Evolutionary conservation across 2,329 filamentous ascomycete genomes (phyloP), one percentile per base, ranked within the genome.

Genomic region (Colletotrichum acutatum): DNA sequence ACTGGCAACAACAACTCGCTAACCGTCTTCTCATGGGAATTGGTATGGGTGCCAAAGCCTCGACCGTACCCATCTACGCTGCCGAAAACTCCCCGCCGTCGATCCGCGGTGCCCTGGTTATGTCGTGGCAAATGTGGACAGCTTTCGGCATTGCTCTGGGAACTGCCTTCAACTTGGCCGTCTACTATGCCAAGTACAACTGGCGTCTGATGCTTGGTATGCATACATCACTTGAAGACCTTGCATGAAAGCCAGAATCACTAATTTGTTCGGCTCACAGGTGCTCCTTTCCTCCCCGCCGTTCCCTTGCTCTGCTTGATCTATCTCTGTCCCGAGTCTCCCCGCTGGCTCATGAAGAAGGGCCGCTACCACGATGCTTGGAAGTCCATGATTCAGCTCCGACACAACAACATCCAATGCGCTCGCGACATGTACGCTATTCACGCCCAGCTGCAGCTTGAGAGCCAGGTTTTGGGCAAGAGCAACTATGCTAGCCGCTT

Each of bases 51-150:
- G 86, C 89, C 16, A 93, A 93, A 78, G 88, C 89, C 6, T 88
- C 88, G 0, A 90, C 87, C 0, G 90, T 92, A 0, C 93, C 94
- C 0, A 90, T 95, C 34, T 95, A 94, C 76, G 91, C 92, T 0
- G 93, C 93, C 1, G 93, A 95, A 79, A 93, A 90, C 62, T 87
- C 91, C 0, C 93, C 93, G 0, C 90, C 92, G 2, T 80, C 85
- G 4, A 91, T 95, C 65, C 88, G 93, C 77, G 92, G 93, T 76
- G 93, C 92, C 19, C 84, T 97, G 3, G 93, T 95, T 74, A 96
- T 96, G 93, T 92, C 91, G 74, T 96, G 94, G 93, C 87, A 90
- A 75, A 88, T 93, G 82, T 93, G 90, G 89, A 90, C 88, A 3
- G 87, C 88, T 0, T 89, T 73, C n/a, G 71, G 70, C 60, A 86